phyloP scores from a whole-genome alignment of 176 grass and related monocot species.

The Stipa capillata region DNA sequence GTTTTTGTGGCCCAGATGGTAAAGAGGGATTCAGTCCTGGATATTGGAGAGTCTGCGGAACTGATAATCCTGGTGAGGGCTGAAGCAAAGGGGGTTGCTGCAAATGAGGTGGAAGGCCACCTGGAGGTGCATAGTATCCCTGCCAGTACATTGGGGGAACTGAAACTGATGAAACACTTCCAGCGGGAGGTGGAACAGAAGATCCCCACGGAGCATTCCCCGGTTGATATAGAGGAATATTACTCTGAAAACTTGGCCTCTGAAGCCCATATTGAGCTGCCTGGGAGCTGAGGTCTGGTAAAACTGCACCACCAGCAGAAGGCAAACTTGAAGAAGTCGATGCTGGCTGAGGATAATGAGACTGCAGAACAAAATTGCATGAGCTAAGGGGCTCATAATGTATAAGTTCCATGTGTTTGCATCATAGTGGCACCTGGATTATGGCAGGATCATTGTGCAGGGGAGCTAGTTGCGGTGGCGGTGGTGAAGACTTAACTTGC shows the following conservation, averaged over 20 bases:
- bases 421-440: slow-evolving; percentile 53
- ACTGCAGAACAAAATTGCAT: slow-evolving; percentile 37
- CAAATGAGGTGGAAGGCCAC: slow-evolving; percentile 62
- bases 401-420: not conserved
- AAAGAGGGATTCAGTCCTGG: slow-evolving; percentile 48
- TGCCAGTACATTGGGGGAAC: slow-evolving; percentile 72
- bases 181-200: slow-evolving; percentile 28
- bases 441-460: slow-evolving; percentile 80
- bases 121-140: slow-evolving; percentile 53
- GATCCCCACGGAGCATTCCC: slow-evolving; percentile 49
- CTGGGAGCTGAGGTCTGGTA: slow-evolving; percentile 58
- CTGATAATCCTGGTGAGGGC: slow-evolving; percentile 44
- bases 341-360: slow-evolving; percentile 56
- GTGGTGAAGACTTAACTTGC: slow-evolving; percentile 79
- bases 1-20: slow-evolving; percentile 42
- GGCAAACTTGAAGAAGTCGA: slow-evolving; percentile 51
- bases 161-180: slow-evolving; percentile 37
- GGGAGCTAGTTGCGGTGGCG: slow-evolving; percentile 34
- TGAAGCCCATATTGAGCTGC: slow-evolving; percentile 56
- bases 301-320: slow-evolving; percentile 50
- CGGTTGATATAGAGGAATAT: slow-evolving; percentile 60
- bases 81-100: slow-evolving; percentile 54
- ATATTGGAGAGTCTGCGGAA: slow-evolving; percentile 60
- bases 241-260: slow-evolving; percentile 50
- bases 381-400: not conserved